A percentile compares a stretch with the other conserved stretches of the same genome.
Conservation (phyloP, 139 green algal genomes). For the Auxenochlorella pyrenoidosa region DNA sequence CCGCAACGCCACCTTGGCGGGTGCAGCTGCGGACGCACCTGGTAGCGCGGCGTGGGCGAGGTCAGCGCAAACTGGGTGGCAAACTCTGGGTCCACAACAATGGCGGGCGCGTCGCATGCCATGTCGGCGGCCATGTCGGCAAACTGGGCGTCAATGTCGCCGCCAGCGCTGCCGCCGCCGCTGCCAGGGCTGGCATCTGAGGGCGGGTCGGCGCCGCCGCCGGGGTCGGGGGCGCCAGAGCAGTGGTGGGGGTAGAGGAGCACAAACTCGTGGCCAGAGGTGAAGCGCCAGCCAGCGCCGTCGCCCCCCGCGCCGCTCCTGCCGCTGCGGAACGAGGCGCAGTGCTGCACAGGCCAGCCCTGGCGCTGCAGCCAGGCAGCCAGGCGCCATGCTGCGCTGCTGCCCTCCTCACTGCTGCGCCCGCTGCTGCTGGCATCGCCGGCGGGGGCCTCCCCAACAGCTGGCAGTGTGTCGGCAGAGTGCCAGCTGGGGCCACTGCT, state of each 20-base stretch:
- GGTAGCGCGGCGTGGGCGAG: neutral
- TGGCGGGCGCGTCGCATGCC: neutral
- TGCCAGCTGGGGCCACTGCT: neutral
- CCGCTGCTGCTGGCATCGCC: neutral
- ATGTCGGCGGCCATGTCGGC: neutral
- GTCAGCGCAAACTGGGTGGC: neutral
- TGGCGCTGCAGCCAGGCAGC: constrained; percentile 19
- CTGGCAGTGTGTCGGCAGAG: no score
- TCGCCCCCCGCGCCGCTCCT: neutral
- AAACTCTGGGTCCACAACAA: constrained; percentile 10
- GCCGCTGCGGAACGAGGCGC: constrained; percentile 17
- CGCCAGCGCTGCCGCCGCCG: neutral
- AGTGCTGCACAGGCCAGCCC: constrained; percentile 34
- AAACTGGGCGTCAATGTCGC: neutral
- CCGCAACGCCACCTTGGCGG: no score
- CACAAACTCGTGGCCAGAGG: constrained; percentile 30
- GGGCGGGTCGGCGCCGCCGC: neutral
- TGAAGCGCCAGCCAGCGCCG: constrained; percentile 4
- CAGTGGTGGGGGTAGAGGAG: constrained; percentile 10
- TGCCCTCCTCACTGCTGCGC: constrained; percentile 26
- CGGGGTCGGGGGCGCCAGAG: neutral
- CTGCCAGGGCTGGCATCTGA: neutral
- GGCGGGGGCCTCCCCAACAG: neutral
- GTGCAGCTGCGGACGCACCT: neutral
- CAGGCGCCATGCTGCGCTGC: constrained; percentile 21